Percentiles rank a stretch among this genome's conserved stretches.
Evolutionary conservation across 2,329 filamentous ascomycete genomes (phyloP).

Genomic region (Penicillium verrucosum): DNA sequence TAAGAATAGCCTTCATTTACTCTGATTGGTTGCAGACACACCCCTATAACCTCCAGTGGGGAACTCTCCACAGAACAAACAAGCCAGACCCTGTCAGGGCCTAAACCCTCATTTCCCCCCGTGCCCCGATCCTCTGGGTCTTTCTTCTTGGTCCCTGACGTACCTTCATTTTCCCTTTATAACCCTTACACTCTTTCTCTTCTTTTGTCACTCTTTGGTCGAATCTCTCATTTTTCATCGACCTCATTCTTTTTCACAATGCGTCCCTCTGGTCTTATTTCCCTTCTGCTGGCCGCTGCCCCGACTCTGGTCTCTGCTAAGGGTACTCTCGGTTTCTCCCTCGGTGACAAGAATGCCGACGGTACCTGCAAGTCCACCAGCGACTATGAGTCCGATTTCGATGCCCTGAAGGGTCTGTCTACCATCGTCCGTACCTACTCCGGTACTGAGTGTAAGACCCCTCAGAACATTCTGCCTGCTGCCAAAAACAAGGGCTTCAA

Average conservation of each 20-base stretch:
- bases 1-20: neutral
- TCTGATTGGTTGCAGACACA: neutral
- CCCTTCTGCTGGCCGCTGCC: constrained; percentile 42
- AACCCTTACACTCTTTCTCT: constrained; percentile 8
- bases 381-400: constrained; percentile 66
- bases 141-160: constrained; percentile 13
- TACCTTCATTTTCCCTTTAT: constrained; percentile 3
- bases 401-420: constrained; percentile 53
- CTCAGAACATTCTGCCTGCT: constrained; percentile 61
- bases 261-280: constrained; percentile 44
- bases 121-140: constrained; percentile 2
- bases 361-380: constrained; percentile 59
- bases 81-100: constrained; percentile 11
- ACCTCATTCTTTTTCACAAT: constrained; percentile 34
- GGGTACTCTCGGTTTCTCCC: constrained; percentile 62
- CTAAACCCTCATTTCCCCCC: constrained; percentile 11
- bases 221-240: neutral
- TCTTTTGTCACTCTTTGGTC: neutral
- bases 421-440: constrained; percentile 65
- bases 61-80: neutral
- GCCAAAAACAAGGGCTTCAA: constrained; percentile 63
- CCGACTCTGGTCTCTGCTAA: constrained; percentile 51
- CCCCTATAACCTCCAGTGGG: constrained; percentile 1
- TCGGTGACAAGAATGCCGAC: constrained; percentile 62
- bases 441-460: constrained; percentile 63